Conservation (phyloP, 352 stramenopile genomes). For the Thalassiosira mediterranea region DNA sequence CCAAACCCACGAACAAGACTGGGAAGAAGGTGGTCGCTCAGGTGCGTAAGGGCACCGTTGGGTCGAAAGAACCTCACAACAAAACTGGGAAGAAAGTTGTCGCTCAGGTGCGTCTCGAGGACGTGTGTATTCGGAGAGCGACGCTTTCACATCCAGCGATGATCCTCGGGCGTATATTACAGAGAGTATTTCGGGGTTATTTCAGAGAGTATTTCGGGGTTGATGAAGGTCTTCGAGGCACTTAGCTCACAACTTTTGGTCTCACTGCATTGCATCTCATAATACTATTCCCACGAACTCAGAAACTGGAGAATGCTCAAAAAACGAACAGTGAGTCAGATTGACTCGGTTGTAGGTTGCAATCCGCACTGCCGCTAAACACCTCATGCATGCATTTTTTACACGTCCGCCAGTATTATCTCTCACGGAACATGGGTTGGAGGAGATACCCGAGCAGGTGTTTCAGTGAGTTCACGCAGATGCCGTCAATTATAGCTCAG, state of each 20-base stretch:
- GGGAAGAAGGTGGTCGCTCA: conserved; percentile 68
- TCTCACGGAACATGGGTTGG: conserved; percentile 74
- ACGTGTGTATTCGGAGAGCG: no score
- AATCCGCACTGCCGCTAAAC: background rate
- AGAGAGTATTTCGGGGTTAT: no score
- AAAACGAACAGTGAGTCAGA: conserved; percentile 65
- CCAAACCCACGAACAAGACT: conserved; percentile 75
- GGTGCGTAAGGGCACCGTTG: no score
- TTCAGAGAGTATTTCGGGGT: no score
- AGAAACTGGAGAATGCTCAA: conserved; percentile 81
- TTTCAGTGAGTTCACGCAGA: conserved; percentile 69
- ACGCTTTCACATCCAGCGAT: no score
- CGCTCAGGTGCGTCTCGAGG: conserved; percentile 60
- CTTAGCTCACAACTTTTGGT: no score
- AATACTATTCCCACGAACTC: background rate
- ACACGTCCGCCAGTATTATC: conserved; percentile 60
- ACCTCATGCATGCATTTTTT: background rate
- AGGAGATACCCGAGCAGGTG: conserved; percentile 64
- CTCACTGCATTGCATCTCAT: background rate
- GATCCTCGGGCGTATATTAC: no score
- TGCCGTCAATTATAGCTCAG: no score
- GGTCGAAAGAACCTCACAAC: conserved; percentile 79
- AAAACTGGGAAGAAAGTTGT: conserved; percentile 75
- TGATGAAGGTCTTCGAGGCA: no score
- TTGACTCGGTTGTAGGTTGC: background rate